phyloP scores from a whole-genome alignment of 345 rosid species.

The Aquilaria malaccensis region DNA sequence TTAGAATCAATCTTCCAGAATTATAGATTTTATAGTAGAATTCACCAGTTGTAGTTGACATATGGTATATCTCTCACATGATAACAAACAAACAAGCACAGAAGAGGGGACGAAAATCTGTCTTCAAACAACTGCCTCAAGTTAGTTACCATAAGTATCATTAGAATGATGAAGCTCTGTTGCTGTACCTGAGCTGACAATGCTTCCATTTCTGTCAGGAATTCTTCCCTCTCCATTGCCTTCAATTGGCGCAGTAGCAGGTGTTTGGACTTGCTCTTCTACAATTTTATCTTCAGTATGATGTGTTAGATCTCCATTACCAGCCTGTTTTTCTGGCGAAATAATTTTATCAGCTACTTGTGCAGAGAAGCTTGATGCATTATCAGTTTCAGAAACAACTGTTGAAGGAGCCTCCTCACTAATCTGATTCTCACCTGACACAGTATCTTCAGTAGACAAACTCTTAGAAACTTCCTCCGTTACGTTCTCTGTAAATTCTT shows the following conservation, averaged over 20 bases:
- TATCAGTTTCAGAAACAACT: conserved; percentile 19
- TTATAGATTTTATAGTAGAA: too few relatives aligned
- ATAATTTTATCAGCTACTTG: conserved; percentile 30
- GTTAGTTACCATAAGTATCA: conserved; percentile 29
- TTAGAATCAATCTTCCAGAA: too few relatives aligned
- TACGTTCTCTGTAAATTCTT: conserved; percentile 18
- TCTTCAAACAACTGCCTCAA: not conserved
- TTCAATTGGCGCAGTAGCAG: conserved; percentile 27
- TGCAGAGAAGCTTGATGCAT: conserved; percentile 21
- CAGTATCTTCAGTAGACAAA: conserved; percentile 23
- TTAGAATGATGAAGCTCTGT: conserved; percentile 22
- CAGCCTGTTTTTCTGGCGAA: conserved; percentile 32
- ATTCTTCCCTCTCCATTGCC: conserved; percentile 23
- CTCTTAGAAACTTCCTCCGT: conserved; percentile 16
- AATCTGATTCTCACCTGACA: conserved; percentile 14
- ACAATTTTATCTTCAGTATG: conserved; percentile 17
- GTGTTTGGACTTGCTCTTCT: conserved; percentile 25
- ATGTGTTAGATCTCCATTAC: conserved; percentile 20
- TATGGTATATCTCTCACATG: too few relatives aligned
- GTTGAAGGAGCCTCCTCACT: conserved; percentile 20
- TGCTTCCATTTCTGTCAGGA: conserved; percentile 34
- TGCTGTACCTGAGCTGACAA: conserved; percentile 26
- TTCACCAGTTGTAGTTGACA: too few relatives aligned
- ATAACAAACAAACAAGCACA: too few relatives aligned
- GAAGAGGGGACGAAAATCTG: not conserved